phyloP scores from a whole-genome alignment of 352 stramenopile genomes.

The Peronospora belbahrii region DNA sequence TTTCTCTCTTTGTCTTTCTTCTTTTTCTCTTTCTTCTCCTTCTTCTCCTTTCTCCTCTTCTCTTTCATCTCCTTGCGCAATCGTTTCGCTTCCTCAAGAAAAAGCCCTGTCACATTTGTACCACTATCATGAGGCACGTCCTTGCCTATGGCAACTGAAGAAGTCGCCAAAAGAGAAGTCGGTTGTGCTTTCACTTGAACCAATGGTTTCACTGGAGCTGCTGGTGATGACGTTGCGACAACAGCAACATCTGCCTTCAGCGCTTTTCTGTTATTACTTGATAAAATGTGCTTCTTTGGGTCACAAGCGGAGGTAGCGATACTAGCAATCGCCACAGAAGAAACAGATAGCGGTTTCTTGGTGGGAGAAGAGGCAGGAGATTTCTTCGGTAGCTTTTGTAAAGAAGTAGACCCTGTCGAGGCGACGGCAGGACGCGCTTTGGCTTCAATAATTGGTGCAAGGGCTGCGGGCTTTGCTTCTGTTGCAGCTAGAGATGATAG shows the following conservation, averaged over 20 bases:
- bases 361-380: conserved; percentile 17
- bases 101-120: conserved; percentile 7
- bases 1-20: conserved; percentile 55
- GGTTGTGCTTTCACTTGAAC: conserved; percentile 7
- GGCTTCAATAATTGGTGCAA: conserved; percentile 2
- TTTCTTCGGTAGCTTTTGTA: conserved; percentile 26
- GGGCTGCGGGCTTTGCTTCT: conserved; percentile 12
- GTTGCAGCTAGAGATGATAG: conserved; percentile 3
- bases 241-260: conserved; percentile 2
- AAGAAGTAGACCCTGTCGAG: conserved; percentile 6
- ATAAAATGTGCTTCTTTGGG: conserved; percentile 8
- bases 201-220: conserved; percentile 1
- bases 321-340: conserved; percentile 2
- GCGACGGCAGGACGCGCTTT: conserved; percentile 5
- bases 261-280: conserved; percentile 1
- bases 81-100: conserved; percentile 22
- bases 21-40: conserved; percentile 69
- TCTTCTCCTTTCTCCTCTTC: conserved; percentile 59
- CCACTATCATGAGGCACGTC: conserved; percentile 3
- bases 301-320: conserved; percentile 8
- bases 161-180: neutral
- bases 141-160: conserved; percentile 7
- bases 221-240: neutral
- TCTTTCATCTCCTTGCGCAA: conserved; percentile 45
- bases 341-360: conserved; percentile 10